These are phyloP conservation scores for Litchi chinensis DNA, from an alignment of 345 rosid genomes.

Conservation along the genomic window DNA sequence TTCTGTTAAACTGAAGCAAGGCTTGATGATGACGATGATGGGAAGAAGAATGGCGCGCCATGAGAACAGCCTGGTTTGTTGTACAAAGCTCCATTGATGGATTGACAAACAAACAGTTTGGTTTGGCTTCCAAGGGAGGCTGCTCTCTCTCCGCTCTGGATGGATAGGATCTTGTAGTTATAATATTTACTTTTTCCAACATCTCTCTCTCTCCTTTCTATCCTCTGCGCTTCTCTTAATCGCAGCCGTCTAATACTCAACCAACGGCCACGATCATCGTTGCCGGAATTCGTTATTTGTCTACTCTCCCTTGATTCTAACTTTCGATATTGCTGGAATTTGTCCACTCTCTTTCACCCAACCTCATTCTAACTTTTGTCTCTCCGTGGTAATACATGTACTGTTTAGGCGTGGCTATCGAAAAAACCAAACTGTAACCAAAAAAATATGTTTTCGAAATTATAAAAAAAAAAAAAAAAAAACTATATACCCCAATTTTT, in stretches of 20 bases:
- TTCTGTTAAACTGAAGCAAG: conserved; percentile 33
- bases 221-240: not conserved
- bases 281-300: too few relatives aligned
- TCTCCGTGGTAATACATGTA: too few relatives aligned
- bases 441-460: too few relatives aligned
- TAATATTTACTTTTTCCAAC: not conserved
- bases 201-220: not conserved
- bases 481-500: too few relatives aligned
- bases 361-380: too few relatives aligned
- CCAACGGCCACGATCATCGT: not conserved
- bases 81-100: conserved; percentile 43
- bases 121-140: conserved; percentile 14
- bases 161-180: conserved; percentile 13
- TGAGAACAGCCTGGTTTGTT: conserved; percentile 26
- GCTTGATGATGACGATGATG: conserved; percentile 16
- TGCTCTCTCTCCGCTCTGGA: not conserved
- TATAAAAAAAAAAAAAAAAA: too few relatives aligned
- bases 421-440: too few relatives aligned
- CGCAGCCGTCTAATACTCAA: not conserved
- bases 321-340: too few relatives aligned
- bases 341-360: too few relatives aligned
- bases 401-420: too few relatives aligned
- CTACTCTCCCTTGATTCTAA: too few relatives aligned
- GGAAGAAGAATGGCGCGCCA: conserved; percentile 22
- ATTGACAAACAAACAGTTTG: not conserved